Percentiles rank a stretch among this genome's conserved stretches.
These are phyloP conservation scores for Gossypium australe DNA, from an alignment of 345 rosid genomes.

Conservation along the genomic window DNA sequence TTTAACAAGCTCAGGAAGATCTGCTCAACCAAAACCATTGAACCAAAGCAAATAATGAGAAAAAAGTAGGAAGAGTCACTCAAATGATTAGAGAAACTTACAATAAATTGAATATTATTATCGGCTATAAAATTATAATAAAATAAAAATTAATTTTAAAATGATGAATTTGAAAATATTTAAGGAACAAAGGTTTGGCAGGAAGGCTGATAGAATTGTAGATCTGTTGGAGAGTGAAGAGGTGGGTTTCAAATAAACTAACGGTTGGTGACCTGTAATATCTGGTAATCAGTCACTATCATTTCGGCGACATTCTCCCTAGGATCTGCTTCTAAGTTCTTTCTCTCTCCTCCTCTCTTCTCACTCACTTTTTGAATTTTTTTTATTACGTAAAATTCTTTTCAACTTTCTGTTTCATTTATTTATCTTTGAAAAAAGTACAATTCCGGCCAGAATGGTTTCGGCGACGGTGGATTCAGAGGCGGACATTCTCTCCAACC, in stretches of 20 bases:
- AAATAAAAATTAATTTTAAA: no score
- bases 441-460: constrained; percentile 23
- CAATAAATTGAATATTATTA: no score
- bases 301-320: neutral
- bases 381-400: no score
- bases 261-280: neutral
- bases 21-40: neutral
- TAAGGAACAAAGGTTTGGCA: neutral
- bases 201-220: neutral
- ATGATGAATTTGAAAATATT: no score
- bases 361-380: no score
- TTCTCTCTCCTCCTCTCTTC: neutral
- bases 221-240: neutral
- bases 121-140: no score
- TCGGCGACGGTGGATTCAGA: constrained; percentile 20
- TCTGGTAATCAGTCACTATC: neutral
- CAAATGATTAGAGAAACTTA: neutral
- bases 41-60: neutral
- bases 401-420: neutral
- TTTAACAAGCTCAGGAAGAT: no score
- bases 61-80: neutral
- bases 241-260: constrained; percentile 1
- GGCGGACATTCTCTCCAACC: constrained; percentile 30
- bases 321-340: neutral
- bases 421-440: neutral